Evolutionary conservation across 2,329 filamentous ascomycete species (phyloP).

Genomic region (Ophiocordyceps australis): DNA sequence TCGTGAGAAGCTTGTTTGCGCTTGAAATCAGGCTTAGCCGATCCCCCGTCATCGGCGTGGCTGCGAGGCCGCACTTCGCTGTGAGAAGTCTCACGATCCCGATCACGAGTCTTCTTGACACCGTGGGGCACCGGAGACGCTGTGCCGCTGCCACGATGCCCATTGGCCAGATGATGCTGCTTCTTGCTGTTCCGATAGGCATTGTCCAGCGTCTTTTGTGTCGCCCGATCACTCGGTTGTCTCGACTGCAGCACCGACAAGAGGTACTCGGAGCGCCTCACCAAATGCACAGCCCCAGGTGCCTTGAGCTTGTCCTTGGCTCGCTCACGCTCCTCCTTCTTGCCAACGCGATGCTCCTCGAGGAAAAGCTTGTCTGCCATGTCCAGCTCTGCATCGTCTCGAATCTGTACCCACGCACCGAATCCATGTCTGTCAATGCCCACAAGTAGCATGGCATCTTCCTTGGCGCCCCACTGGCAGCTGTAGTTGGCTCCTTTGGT

Average conservation of each 20-base stretch:
- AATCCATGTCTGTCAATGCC: slow-evolving; percentile 90
- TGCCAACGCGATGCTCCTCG: slow-evolving; percentile 94
- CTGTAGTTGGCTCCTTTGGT: slow-evolving; percentile 85
- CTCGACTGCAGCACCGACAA: slow-evolving; percentile 83
- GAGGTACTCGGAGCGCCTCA: slow-evolving; percentile 86
- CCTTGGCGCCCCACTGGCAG: slow-evolving; percentile 78
- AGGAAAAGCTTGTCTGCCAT: slow-evolving; percentile 87
- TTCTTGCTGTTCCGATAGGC: slow-evolving; percentile 95
- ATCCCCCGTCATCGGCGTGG: slow-evolving; percentile 29
- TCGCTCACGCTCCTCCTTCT: slow-evolving; percentile 81
- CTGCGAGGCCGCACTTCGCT: slow-evolving; percentile 31
- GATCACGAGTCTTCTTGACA: slow-evolving; percentile 24
- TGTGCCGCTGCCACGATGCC: slow-evolving; percentile 44
- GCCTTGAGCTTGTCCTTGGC: slow-evolving; percentile 68
- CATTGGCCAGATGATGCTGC: slow-evolving; percentile 41
- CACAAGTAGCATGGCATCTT: slow-evolving; percentile 93
- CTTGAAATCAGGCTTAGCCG: slow-evolving; percentile 36
- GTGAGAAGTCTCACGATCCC: slow-evolving; percentile 25
- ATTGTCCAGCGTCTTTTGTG: slow-evolving; percentile 71
- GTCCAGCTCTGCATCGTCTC: slow-evolving; percentile 74
- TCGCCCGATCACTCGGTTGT: slow-evolving; percentile 58
- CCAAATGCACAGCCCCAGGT: slow-evolving; percentile 91
- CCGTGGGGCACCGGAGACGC: slow-evolving; percentile 50
- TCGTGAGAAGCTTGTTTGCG: slow-evolving; percentile 38
- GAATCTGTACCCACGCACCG: slow-evolving; percentile 86